Percentiles rank a stretch among this genome's conserved stretches.
phyloP scores from a whole-genome alignment of 2,329 filamentous ascomycete genomes.

The Colletotrichum scovillei region DNA sequence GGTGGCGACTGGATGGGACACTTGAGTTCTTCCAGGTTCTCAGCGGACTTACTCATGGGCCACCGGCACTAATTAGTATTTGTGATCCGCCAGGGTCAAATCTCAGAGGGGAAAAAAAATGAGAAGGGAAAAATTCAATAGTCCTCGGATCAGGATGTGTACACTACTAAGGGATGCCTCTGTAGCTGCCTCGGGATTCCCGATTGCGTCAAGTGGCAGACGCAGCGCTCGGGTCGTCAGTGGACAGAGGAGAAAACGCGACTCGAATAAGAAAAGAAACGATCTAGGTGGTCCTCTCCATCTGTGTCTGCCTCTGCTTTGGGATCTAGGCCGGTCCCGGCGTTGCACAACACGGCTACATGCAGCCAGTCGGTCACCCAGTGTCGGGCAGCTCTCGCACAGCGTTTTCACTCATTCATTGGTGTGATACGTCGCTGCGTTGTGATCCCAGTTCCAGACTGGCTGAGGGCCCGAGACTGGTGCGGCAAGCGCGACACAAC shows the following conservation, averaged over 20 bases:
- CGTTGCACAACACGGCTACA: neutral
- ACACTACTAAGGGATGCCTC: too few species aligned
- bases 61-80: neutral
- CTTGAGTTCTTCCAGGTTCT: neutral
- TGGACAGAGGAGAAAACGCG: neutral
- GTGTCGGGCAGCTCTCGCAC: neutral
- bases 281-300: neutral
- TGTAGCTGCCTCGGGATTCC: neutral
- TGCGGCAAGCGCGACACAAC: neutral
- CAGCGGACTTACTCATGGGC: neutral
- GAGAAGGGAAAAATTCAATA: neutral
- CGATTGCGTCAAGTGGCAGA: neutral
- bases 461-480: neutral
- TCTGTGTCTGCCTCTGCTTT: neutral
- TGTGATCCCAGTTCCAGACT: neutral
- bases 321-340: neutral
- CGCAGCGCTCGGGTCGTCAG: neutral
- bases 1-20: neutral
- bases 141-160: neutral
- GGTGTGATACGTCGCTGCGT: neutral
- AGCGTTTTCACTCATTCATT: neutral
- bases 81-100: neutral
- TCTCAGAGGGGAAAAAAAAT: too few species aligned
- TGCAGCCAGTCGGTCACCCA: neutral
- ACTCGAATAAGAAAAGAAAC: slow-evolving; percentile 4